A percentile compares a stretch with the other conserved stretches of the same genome.
Evolutionary conservation across 768 basidiomycete species (phyloP).

Genomic region (Lentinus brumalis): DNA sequence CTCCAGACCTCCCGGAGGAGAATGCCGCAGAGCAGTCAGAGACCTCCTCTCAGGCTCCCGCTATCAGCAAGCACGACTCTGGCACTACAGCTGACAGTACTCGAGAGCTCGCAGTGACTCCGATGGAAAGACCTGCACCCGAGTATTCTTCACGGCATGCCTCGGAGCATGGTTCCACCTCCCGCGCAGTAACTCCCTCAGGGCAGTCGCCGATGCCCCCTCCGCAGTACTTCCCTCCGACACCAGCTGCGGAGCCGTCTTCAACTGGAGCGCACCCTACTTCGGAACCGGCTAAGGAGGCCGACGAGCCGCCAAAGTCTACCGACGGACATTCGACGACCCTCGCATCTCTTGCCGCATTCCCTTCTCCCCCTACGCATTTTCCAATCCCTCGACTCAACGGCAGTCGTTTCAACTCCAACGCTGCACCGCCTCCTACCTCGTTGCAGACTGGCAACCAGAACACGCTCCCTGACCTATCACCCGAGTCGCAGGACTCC

Average conservation of each 20-base stretch:
- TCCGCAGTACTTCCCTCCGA: slow-evolving; percentile 22
- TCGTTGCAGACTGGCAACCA: not conserved
- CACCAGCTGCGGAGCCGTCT: slow-evolving; percentile 4
- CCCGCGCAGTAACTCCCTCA: slow-evolving; percentile 21
- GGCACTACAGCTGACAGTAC: not conserved
- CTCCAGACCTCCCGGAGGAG: slow-evolving; percentile 43
- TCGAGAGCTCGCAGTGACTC: not conserved
- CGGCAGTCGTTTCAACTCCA: slow-evolving; percentile 11
- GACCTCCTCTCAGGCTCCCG: slow-evolving; percentile 5
- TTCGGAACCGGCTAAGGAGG: not conserved
- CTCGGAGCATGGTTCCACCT: slow-evolving; percentile 17
- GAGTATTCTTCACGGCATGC: slow-evolving; percentile 21
- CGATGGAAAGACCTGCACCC: slow-evolving; percentile 15
- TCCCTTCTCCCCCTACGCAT: slow-evolving; percentile 73
- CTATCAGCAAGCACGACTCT: not conserved
- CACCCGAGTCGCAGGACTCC: slow-evolving; percentile 1
- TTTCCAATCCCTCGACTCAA: slow-evolving; percentile 58
- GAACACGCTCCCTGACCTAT: not conserved
- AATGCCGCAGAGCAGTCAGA: slow-evolving; percentile 15
- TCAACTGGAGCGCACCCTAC: not conserved
- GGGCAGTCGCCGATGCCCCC: slow-evolving; percentile 19
- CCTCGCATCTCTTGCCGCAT: slow-evolving; percentile 71
- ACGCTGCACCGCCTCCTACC: slow-evolving; percentile 4
- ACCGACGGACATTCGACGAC: slow-evolving; percentile 34
- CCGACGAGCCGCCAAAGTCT: slow-evolving; percentile 14